phyloP scores from a whole-genome alignment of 2,329 filamentous ascomycete species.

The Penicillium sp. region DNA sequence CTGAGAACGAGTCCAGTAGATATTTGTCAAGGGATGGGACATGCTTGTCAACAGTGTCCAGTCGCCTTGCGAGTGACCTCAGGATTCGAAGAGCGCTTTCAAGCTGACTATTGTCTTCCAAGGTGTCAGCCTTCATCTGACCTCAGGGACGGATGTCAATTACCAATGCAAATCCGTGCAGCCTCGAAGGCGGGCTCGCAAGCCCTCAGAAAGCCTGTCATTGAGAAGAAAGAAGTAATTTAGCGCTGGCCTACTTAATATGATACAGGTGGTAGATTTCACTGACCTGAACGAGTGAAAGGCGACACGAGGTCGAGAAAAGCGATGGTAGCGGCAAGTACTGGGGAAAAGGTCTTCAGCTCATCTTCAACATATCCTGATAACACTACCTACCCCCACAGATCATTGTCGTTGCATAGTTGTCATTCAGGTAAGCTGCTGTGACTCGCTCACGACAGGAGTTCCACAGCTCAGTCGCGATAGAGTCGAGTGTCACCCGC shows the following conservation, averaged over 20 bases:
- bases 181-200: slow-evolving; percentile 64
- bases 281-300: neutral
- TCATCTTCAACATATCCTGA: too few relatives aligned
- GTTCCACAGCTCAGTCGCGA: slow-evolving; percentile 37
- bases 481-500: slow-evolving; percentile 23
- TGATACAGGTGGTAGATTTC: neutral
- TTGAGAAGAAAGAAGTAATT: slow-evolving; percentile 55
- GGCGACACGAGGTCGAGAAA: neutral
- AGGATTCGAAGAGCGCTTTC: slow-evolving; percentile 57
- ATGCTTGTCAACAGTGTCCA: slow-evolving; percentile 27
- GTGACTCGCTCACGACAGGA: slow-evolving; percentile 22
- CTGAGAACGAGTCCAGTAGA: slow-evolving; percentile 21
- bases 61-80: slow-evolving; percentile 57
- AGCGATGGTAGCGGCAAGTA: neutral
- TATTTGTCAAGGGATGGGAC: slow-evolving; percentile 6
- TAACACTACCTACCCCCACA: neutral
- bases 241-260: neutral
- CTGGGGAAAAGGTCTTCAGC: neutral
- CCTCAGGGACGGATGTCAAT: slow-evolving; percentile 9
- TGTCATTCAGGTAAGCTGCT: slow-evolving; percentile 4
- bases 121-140: slow-evolving; percentile 12
- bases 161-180: slow-evolving; percentile 57
- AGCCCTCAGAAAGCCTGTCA: slow-evolving; percentile 40
- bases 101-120: slow-evolving; percentile 48
- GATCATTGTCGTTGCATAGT: neutral